Evolutionary conservation across 225 moss, liverwort and hornwort species (phyloP), one percentile per base, ranked within the genome.

Genomic region (Marchantia polymorpha): DNA sequence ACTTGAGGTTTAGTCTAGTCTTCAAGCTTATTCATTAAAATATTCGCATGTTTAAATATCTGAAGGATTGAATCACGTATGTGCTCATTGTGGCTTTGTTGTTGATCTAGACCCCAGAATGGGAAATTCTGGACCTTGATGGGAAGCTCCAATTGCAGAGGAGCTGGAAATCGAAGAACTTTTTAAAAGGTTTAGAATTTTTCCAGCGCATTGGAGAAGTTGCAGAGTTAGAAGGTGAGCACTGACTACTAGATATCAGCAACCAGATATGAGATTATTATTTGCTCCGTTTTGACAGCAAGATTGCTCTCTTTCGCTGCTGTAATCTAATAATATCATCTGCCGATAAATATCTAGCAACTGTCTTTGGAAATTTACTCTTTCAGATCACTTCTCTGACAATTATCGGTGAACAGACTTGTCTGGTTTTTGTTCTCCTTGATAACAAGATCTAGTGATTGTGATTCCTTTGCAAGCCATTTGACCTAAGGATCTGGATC

Each of bases 171-270:
- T 79, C 91, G 20, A 95, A 91, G 75, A 92, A 81, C 74, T 93
- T 95, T 82, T 20, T 90, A 25, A 95, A 95, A 84, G 95, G 93
- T 52, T 86, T 95, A 9, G 93, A 95, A 70, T 91, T 95, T 55
- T 85, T 95, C 82, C 91, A 87, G 73, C 79, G 81, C 79, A 91
- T 95, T 74, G 95, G 90, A 64, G 91, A 90, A 80, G 82, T 95
- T 78, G 95, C 95, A 66, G 93, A 95, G 89, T 84, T 85, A 39
- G 92, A 95, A 91, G 94, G 94, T 92, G 47, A 78, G 59, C 51
- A 61, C 23, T 61, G 31, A 12, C 9, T 30, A 74, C 27, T 10
- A 74, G 50, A 22, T 52, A 13, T 51, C 23, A 14, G 19, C 51
- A 72, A 50, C 72, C 72, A 46, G 3, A 58, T 47, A 52, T 23